Evolutionary conservation across 2,329 filamentous ascomycete genomes (phyloP), one percentile per base, ranked within the genome.

Genomic region (Phyllosticta citribraziliensis): DNA sequence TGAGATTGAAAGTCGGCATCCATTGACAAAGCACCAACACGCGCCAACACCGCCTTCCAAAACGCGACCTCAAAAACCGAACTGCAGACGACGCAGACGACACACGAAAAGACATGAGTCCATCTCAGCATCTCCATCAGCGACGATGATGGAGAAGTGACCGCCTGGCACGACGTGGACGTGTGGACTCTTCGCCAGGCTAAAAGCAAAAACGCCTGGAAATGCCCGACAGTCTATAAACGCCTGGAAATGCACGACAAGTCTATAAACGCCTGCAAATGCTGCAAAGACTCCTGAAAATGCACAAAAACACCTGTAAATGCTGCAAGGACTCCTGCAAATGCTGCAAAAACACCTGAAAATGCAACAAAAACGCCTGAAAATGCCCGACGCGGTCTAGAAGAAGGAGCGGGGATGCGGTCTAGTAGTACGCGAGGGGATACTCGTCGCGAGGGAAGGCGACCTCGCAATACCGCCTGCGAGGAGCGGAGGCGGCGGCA

Each of bases 121-220:
- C 40, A 52, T 57, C 56, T 57, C 51, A 47, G 56, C 56, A 57
- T 50, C 56, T 51, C 56, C 12, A 12, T 3, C 30, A 40, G 22
- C 3, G 22, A 22, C 22, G 22, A 22, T 22, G 22, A 22, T 22
- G 22, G 56, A 8, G 40, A 57, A 57, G 56, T 57, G 24, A 20
- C 56, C 56, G 22, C 56, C 56, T 51, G 56, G 40, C 56, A 57
- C 56, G 56, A 57, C 24, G 56, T 51, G 56, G 56, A 57, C 56
- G 56, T 57, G 40, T 33, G 40, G 27, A 50, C 56, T 47, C 4
- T 5, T 57, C 56, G 56, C 40, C 56, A 51, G 40, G 56, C 56
- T 35, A 40, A 40, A 40, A 40, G 35, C 35, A 40, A 40, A 40
- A 40, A 40, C 35, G 30, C 30, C 30, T 22, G 22, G 3, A 22